Conservation (phyloP, 345 rosid genomes). For the Melastoma malabathricum region DNA sequence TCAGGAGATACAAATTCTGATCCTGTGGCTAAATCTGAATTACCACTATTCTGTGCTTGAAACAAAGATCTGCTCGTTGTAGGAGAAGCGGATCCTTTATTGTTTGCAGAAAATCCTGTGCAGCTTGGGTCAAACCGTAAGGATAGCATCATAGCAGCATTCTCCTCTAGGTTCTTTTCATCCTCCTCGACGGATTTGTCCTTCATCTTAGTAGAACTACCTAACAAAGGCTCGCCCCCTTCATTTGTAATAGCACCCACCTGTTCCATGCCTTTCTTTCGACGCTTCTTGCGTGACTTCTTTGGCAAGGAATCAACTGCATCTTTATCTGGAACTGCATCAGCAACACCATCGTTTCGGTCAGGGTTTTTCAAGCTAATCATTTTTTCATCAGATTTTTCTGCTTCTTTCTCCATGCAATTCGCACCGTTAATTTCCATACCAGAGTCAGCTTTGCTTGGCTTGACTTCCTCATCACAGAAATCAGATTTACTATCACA, state of each 20-base stretch:
- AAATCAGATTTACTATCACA: slow-evolving; percentile 21
- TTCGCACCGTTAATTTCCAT: slow-evolving; percentile 19
- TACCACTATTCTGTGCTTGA: no score
- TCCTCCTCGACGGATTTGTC: slow-evolving; percentile 50
- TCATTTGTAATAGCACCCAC: slow-evolving; percentile 11
- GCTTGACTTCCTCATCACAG: slow-evolving; percentile 23
- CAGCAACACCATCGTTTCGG: slow-evolving; percentile 27
- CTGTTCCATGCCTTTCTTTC: slow-evolving; percentile 38
- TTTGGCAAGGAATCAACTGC: slow-evolving; percentile 17
- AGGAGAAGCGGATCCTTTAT: slow-evolving; percentile 28
- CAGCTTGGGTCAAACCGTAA: slow-evolving; percentile 84
- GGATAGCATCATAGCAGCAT: slow-evolving; percentile 95
- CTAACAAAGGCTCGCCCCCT: slow-evolving; percentile 27
- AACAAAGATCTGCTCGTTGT: no score
- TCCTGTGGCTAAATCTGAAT: slow-evolving; percentile 9
- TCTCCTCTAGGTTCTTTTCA: slow-evolving; percentile 90
- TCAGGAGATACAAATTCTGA: slow-evolving; percentile 44
- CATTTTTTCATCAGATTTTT: slow-evolving; percentile 23
- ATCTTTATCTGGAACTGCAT: slow-evolving; percentile 18
- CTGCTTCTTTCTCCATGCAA: slow-evolving; percentile 20
- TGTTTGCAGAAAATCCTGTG: slow-evolving; percentile 54
- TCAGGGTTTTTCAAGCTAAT: slow-evolving; percentile 15
- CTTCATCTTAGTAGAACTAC: slow-evolving; percentile 19
- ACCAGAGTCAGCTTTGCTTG: slow-evolving; percentile 21
- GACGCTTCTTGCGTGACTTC: slow-evolving; percentile 25